These are phyloP conservation scores for Agrostemma githago DNA, from an alignment of 148 eudicot species.

Conservation along the genomic window DNA sequence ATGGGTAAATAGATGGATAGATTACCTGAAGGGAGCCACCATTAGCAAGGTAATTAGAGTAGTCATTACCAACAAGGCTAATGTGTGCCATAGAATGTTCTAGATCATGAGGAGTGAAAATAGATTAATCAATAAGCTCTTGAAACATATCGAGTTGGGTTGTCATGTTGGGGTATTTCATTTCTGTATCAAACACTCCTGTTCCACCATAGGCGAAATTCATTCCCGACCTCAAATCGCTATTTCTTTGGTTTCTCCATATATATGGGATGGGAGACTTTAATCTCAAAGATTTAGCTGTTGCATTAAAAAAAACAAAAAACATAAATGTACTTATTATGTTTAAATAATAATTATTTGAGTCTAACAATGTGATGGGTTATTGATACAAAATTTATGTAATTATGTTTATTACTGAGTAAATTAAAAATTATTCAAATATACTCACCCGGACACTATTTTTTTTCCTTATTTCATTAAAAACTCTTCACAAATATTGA, in stretches of 20 bases:
- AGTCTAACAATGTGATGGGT: too few relatives aligned
- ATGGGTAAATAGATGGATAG: not conserved
- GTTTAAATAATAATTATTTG: not conserved
- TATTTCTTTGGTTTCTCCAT: slow-evolving; percentile 22
- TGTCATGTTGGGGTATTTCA: slow-evolving; percentile 70
- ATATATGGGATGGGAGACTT: slow-evolving; percentile 54
- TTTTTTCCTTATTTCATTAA: too few relatives aligned
- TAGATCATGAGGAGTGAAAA: slow-evolving; percentile 40
- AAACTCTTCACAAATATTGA: too few relatives aligned
- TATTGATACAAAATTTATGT: too few relatives aligned
- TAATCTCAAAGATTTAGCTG: slow-evolving; percentile 49
- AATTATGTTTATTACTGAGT: too few relatives aligned
- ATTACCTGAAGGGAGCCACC: slow-evolving; percentile 57
- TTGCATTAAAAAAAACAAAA: not conserved
- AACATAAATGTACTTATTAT: too few relatives aligned
- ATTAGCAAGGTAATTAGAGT: slow-evolving; percentile 33
- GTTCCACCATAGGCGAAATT: slow-evolving; percentile 81
- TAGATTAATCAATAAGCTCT: slow-evolving; percentile 27
- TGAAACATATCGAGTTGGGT: slow-evolving; percentile 65
- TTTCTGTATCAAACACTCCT: slow-evolving; percentile 53
- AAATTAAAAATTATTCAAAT: too few relatives aligned
- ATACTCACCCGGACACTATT: too few relatives aligned
- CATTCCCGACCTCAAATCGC: slow-evolving; percentile 41
- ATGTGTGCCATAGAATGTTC: slow-evolving; percentile 46
- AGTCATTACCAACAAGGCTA: slow-evolving; percentile 72